Percentiles rank a stretch among this genome's conserved stretches.
Conservation (phyloP, 352 stramenopile genomes). For the Globisporangium alternatum region DNA sequence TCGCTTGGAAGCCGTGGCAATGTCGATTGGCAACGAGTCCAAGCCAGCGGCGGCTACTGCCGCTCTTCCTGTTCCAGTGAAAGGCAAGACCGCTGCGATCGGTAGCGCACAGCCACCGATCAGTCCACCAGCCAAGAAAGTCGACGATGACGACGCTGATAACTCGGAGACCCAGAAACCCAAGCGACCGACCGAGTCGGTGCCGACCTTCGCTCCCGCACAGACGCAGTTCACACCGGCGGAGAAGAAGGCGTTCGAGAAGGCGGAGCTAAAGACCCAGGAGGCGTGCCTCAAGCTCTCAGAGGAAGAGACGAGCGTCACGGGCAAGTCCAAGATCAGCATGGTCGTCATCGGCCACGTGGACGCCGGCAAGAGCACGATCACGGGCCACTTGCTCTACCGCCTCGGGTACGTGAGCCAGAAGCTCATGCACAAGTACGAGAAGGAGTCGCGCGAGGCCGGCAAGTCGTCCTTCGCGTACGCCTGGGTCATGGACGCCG, state of each 20-base stretch:
- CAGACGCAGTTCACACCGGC: slow-evolving; percentile 50
- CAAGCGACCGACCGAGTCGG: slow-evolving; percentile 24
- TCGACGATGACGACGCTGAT: not conserved
- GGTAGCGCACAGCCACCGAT: slow-evolving; percentile 19
- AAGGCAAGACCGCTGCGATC: slow-evolving; percentile 52
- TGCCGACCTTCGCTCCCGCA: slow-evolving; percentile 26
- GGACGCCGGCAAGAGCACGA: slow-evolving; percentile 96
- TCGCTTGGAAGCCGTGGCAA: slow-evolving; percentile 53
- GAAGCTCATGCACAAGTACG: slow-evolving; percentile 89
- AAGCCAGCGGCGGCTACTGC: slow-evolving; percentile 11
- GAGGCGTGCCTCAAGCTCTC: slow-evolving; percentile 39
- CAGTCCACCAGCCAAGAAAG: slow-evolving; percentile 3
- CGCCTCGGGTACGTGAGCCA: slow-evolving; percentile 87
- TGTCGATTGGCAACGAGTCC: slow-evolving; percentile 39
- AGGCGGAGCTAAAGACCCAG: slow-evolving; percentile 68
- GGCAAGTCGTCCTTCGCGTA: slow-evolving; percentile 96
- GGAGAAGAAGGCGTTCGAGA: slow-evolving; percentile 68
- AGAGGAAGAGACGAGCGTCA: slow-evolving; percentile 38
- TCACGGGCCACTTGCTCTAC: slow-evolving; percentile 95
- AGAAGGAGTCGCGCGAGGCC: slow-evolving; percentile 87
- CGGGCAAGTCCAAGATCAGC: slow-evolving; percentile 83
- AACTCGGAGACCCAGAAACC: slow-evolving; percentile 17
- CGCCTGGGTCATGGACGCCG: slow-evolving; percentile 93
- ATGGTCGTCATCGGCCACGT: slow-evolving; percentile 98
- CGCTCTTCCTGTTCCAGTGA: slow-evolving; percentile 23